Percentiles rank a stretch among this genome's conserved stretches.
phyloP scores from a whole-genome alignment of 2,329 filamentous ascomycete genomes.

The Nakataea oryzae region DNA sequence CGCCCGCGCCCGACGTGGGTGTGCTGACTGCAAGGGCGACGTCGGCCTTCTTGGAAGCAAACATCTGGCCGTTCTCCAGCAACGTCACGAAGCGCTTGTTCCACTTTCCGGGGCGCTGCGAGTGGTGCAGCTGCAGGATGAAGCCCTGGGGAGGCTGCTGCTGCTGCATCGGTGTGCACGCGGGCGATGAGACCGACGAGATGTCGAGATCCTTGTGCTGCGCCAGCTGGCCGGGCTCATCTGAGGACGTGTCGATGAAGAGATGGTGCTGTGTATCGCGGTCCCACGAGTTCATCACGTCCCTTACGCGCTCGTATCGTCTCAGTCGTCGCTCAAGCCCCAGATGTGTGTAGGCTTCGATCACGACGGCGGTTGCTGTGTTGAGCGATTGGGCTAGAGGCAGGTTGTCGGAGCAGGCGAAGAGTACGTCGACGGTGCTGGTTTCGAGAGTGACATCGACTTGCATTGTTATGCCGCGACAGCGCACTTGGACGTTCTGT shows the following conservation, averaged over 20 bases:
- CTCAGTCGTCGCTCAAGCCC: constrained; percentile 76
- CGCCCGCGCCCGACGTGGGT: background rate
- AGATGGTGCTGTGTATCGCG: constrained; percentile 67
- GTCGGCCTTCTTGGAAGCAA: constrained; percentile 59
- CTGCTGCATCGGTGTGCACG: background rate
- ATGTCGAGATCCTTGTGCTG: constrained; percentile 51
- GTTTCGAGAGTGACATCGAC: constrained; percentile 69
- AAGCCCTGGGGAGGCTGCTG: constrained; percentile 48
- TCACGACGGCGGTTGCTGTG: constrained; percentile 54
- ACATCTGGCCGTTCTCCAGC: constrained; percentile 59
- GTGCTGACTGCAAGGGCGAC: constrained; percentile 29
- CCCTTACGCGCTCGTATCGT: constrained; percentile 75
- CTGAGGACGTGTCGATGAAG: constrained; percentile 47
- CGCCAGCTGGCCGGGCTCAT: constrained; percentile 28
- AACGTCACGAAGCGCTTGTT: constrained; percentile 73
- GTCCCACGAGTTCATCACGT: constrained; percentile 91
- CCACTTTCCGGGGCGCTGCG: constrained; percentile 77
- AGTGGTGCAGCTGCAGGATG: constrained; percentile 67
- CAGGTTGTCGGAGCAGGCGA: constrained; percentile 44
- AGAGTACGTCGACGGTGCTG: constrained; percentile 62
- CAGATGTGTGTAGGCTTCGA: constrained; percentile 66
- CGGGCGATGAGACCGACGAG: constrained; percentile 36
- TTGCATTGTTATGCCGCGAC: constrained; percentile 55
- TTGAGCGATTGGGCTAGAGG: constrained; percentile 54
- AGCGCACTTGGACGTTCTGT: constrained; percentile 46